phyloP scores from a whole-genome alignment of 176 grass and related monocot genomes.

The Eremochloa ophiuroides region DNA sequence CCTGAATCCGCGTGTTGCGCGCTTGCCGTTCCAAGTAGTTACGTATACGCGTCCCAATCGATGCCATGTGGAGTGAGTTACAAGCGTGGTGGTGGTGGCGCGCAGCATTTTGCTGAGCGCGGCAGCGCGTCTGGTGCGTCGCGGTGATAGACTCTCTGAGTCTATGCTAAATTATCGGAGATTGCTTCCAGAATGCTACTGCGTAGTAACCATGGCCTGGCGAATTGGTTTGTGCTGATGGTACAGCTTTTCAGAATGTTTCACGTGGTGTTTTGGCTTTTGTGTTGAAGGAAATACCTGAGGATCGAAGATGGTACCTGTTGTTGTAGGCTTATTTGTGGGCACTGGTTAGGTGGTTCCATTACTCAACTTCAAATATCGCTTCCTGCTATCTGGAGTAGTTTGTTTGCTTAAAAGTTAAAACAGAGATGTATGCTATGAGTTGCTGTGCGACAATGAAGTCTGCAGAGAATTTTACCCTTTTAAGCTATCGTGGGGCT shows the following conservation, averaged over 20 bases:
- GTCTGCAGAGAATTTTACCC: not conserved
- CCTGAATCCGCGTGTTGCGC: not conserved
- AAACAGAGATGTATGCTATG: not conserved
- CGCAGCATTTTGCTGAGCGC: not conserved
- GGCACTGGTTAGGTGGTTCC: not conserved
- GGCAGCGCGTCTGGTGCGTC: not conserved
- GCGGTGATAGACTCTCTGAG: not conserved
- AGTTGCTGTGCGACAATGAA: not conserved
- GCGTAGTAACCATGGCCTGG: not conserved
- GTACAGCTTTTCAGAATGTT: not conserved
- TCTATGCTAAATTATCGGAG: not conserved
- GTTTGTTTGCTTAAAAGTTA: not conserved
- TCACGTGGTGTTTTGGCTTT: not conserved
- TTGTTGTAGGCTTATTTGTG: constrained; percentile 1
- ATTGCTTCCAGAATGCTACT: not conserved
- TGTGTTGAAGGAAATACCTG: not conserved
- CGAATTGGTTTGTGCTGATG: not conserved
- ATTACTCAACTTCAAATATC: not conserved
- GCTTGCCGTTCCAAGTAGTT: not conserved
- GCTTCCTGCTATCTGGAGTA: not conserved
- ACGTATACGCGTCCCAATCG: not conserved
- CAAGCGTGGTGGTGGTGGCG: no score
- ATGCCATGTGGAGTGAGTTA: not conserved
- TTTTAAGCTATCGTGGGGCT: not conserved
- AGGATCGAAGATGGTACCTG: not conserved